Evolutionary conservation across 2,329 filamentous ascomycete genomes (phyloP), one percentile per base, ranked within the genome.

Genomic region (Byssochlamys sp.): DNA sequence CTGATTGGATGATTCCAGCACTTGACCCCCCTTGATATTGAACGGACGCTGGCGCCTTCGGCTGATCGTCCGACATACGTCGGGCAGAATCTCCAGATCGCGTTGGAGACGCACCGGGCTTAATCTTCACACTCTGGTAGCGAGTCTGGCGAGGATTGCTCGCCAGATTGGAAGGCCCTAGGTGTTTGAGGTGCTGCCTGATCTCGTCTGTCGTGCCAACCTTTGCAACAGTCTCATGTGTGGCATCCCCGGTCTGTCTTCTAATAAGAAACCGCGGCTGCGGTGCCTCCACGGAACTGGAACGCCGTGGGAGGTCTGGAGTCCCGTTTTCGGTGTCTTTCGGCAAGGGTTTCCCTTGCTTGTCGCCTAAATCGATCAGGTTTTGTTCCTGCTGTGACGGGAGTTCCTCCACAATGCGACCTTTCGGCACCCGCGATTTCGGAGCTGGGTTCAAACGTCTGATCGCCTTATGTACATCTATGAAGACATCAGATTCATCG

Each of bases 401-500:
- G 25, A 69, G 71, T 29, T 81, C 78, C 58, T 77, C 75, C 19
- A 84, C 70, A 45, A 84, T 75, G 55, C 78, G 77, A 51, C 77
- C 78, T 62, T 81, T 84, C 24, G 79, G 81, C n/a, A 84, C 81
- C 57, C 88, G 84, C 51, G 85, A 85, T 68, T 90, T 88, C 1
- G 92, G 92, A 1, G 91, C 91, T 0, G 91, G 91, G 24, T 87
- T 84, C 67, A 95, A 83, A 55, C 94, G 89, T 58, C 94, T 85
- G 64, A 99, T 96, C 25, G 94, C 94, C 77, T 97, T 97, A 79
- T 97, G 94, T 1, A 99, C 91, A 72, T 99, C 94, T 62, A 99
- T 87, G 68, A 95, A 99, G 10, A 99, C 94, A 73, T 99, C 94
- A 0, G 92, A 97, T 73, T 99, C 94, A 71, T 99, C 94, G 61